These are phyloP conservation scores for Lodderomyces pseudojiufengensis DNA, from an alignment of 1,139 yeast genomes.

Conservation along the genomic window DNA sequence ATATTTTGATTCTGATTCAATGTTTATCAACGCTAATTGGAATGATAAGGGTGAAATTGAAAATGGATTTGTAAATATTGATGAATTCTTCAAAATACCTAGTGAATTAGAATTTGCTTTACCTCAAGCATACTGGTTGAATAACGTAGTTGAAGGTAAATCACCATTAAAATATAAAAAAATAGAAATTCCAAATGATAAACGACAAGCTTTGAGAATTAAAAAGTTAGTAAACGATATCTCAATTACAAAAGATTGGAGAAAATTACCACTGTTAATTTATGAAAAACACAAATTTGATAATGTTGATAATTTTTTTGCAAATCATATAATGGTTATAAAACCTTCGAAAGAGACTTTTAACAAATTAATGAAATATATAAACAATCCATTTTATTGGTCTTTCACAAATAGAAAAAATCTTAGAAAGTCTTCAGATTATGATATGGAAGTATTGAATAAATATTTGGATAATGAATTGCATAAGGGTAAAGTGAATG, in stretches of 20 bases:
- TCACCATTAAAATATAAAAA: constrained; percentile 15
- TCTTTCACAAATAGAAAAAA: constrained; percentile 18
- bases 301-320: constrained; percentile 31
- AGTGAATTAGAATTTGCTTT: constrained; percentile 26
- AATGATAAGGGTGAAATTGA: constrained; percentile 12
- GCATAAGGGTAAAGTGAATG: constrained; percentile 19
- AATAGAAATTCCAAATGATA: constrained; percentile 17
- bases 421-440: constrained; percentile 27
- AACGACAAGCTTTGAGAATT: constrained; percentile 13
- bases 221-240: constrained; percentile 13
- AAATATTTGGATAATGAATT: constrained; percentile 26
- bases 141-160: constrained; percentile 15
- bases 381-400: constrained; percentile 34
- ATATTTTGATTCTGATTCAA: constrained; percentile 44
- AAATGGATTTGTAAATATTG: constrained; percentile 16
- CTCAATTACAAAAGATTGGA: constrained; percentile 10
- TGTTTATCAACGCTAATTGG: constrained; percentile 19
- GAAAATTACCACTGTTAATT: constrained; percentile 18
- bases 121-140: constrained; percentile 41
- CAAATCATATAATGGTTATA: constrained; percentile 45
- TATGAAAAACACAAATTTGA: constrained; percentile 30
- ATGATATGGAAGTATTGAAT: constrained; percentile 52
- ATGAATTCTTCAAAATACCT: constrained; percentile 33
- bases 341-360: constrained; percentile 32
- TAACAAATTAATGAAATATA: constrained; percentile 26